Percentiles rank a stretch among this genome's conserved stretches.
Conservation (phyloP, 305 asterid genomes). For the Fraxinus paxiana region DNA sequence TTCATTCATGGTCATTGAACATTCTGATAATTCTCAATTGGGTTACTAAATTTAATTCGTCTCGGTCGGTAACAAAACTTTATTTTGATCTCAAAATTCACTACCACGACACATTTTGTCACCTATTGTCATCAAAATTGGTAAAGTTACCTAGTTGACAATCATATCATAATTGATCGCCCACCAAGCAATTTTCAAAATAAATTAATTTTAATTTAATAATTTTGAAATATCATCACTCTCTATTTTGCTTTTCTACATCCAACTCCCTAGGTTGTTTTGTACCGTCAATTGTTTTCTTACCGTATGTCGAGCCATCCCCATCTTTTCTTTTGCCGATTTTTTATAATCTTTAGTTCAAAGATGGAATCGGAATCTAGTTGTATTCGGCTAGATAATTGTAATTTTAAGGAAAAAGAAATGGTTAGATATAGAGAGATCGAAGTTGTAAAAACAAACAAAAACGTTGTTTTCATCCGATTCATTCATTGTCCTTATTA, state of each 20-base stretch:
- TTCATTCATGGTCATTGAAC: background rate
- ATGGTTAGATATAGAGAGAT: background rate
- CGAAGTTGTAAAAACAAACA: background rate
- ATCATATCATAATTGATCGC: background rate
- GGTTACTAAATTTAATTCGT: background rate
- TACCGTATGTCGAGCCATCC: background rate
- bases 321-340: background rate
- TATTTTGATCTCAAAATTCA: too few species aligned
- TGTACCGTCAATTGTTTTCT: background rate
- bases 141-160: background rate
- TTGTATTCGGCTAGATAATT: too few species aligned
- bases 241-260: background rate
- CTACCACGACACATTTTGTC: background rate
- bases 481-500: background rate
- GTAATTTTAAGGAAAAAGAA: background rate
- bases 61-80: too few species aligned
- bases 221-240: too few species aligned
- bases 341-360: background rate
- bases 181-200: background rate
- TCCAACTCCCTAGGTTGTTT: background rate
- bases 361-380: too few species aligned
- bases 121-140: background rate
- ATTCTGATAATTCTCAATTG: background rate
- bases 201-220: too few species aligned
- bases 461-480: background rate